Evolutionary conservation across 305 asterid species (phyloP), one percentile per base, ranked within the genome.

Genomic region (Solanum hybrid): DNA sequence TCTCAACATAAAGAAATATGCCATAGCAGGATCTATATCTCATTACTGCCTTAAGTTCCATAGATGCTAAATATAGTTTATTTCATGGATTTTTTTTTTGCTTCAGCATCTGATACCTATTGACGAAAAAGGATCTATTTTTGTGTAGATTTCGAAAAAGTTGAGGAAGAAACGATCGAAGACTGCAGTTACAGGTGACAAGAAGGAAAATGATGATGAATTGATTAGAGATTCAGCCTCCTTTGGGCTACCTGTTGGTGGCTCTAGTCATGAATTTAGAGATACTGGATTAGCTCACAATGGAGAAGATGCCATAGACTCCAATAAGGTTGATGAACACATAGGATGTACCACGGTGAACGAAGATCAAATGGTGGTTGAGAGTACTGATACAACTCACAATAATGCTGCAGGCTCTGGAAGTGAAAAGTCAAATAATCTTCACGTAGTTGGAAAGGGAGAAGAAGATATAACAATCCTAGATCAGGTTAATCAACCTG

Each of bases 111-210:
- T 77, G 86, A 26, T 19, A 88, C 38, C 19, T 51, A 78, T 34
- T 78, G 85, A 77, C 29, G 19, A 60, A 35, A 78, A 26, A 78
- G n/a, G 42, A 85, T 32, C 66, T 90, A 77, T 88, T 93, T 90
- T 77, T 91, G 31, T 93, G 89, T 91, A 97, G 99, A 99, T 96
- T 88, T 93, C 99, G 22, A 98, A 92, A 90, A 96, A 95, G 93
- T 91, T 90, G 40, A 96, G 98, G 93, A 96, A 93, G 94, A 96
- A 91, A 93, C 95, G 88, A 91, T 85, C 13, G 79, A 96, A 94
- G 91, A 92, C 92, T 85, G 27, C 92, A 40, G 88, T 29, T 37
- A 89, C 86, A 66, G 88, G 27, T 56, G 88, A 14, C 90, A 93
- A 91, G 91, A 91, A 91, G 88, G 97, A 92, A 88, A 89, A 81